These are phyloP conservation scores for Boletus rex-veris DNA, from an alignment of 768 basidiomycete species.

Conservation along the genomic window DNA sequence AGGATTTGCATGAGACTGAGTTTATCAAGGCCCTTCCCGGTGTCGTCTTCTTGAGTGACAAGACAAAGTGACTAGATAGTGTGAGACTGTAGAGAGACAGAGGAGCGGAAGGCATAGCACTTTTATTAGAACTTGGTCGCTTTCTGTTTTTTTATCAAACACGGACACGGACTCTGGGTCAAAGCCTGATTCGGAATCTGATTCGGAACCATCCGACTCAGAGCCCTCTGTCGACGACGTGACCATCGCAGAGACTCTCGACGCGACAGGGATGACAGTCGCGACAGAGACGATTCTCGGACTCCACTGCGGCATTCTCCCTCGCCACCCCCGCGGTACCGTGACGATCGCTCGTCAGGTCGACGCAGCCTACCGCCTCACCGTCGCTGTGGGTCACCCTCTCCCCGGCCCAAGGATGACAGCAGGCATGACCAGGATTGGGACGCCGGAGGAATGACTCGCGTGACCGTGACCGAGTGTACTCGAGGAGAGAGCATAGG, in stretches of 20 bases:
- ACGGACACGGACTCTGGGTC: constrained; percentile 27
- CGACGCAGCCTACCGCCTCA: constrained; percentile 26
- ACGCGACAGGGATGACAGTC: constrained; percentile 17
- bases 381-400: constrained; percentile 21
- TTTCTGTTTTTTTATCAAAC: constrained; percentile 14
- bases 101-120: neutral
- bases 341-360: constrained; percentile 20
- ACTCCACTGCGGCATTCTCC: constrained; percentile 30
- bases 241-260: constrained; percentile 18
- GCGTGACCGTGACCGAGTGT: constrained; percentile 20
- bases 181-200: constrained; percentile 41
- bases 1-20: constrained; percentile 12
- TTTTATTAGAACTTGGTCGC: constrained; percentile 5
- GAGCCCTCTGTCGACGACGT: constrained; percentile 33
- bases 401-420: constrained; percentile 21
- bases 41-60: constrained; percentile 87
- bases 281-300: constrained; percentile 33
- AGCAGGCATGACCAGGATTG: constrained; percentile 17
- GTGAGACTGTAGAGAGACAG: constrained; percentile 11
- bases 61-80: constrained; percentile 33
- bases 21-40: constrained; percentile 72
- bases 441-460: constrained; percentile 28
- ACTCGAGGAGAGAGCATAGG: constrained; percentile 19
- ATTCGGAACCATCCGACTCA: constrained; percentile 37
- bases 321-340: constrained; percentile 27